A percentile compares a stretch with the other conserved stretches of the same genome.
phyloP scores from a whole-genome alignment of 2,329 filamentous ascomycete genomes.

The Fusarium tjaetaba region DNA sequence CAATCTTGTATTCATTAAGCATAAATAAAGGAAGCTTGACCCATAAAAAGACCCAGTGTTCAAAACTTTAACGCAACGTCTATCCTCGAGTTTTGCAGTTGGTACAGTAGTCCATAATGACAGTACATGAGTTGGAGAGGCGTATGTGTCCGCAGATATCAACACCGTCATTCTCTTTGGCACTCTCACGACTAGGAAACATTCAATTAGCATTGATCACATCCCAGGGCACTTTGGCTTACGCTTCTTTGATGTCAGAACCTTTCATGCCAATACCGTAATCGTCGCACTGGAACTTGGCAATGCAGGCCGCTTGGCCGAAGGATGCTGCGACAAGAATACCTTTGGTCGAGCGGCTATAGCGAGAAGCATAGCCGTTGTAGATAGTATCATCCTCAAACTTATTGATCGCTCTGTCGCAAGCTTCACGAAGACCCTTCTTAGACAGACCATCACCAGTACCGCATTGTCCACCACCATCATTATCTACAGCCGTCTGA shows the following conservation, averaged over 20 bases:
- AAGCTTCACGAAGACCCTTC: not conserved
- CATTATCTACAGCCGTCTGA: conserved; percentile 4
- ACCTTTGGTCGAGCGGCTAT: not conserved
- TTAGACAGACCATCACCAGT: conserved; percentile 7
- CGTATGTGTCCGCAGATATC: conserved; percentile 10
- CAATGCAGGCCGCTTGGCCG: not conserved
- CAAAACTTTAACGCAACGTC: not conserved
- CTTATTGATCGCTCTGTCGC: not conserved
- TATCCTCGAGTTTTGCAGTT: conserved; percentile 3
- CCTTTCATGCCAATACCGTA: conserved; percentile 21
- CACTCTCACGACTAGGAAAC: not conserved
- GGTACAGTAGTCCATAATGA: conserved; percentile 17
- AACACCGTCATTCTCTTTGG: not conserved
- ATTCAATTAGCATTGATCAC: not conserved
- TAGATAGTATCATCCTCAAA: not conserved
- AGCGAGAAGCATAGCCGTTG: conserved; percentile 1
- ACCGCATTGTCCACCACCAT: conserved; percentile 10
- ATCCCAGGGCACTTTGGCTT: not conserved
- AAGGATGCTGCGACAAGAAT: not conserved
- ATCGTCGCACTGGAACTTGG: conserved; percentile 17
- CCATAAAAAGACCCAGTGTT: no score
- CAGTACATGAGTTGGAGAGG: conserved; percentile 12
- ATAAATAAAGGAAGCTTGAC: not conserved
- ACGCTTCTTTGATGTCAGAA: not conserved
- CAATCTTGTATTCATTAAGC: not conserved